Evolutionary conservation across 345 rosid species (phyloP), one percentile per base, ranked within the genome.

Genomic region (Capsella bursapastoris): DNA sequence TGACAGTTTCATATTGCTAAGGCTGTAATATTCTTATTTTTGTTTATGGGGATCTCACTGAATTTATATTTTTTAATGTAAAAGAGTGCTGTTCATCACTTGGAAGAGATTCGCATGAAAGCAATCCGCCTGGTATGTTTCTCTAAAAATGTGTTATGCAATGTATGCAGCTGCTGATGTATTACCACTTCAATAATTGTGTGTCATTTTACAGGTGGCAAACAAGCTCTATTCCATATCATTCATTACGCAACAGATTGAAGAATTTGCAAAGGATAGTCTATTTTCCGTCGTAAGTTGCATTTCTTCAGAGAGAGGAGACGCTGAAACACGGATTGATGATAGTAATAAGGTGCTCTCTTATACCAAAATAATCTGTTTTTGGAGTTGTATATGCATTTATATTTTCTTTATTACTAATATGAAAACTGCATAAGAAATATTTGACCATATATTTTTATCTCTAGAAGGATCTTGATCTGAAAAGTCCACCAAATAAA

Each of bases 91-190:
- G 92, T 90, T 89, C 96, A 95, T 85, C 86, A 80, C 75, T 81
- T 70, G 84, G 99, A 92, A 87, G 99, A 92, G 82, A 93, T 92
- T 66, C 97, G 97, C 68, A 90, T 89, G 99, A 95, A 90, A 87
- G 99, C 99, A 50, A 92, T 90, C 67, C 96, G 97, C 51, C 84
- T 95, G 96, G 99, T 95, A 87, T 66, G 77, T 51, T 37, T 74
- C 38, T 14, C 18, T 62, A 72, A 1, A 63, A 72, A 58, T 71
- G 68, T 76, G 55, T 5, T 14, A 66, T 51, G 14, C 41, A 32
- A 12, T 64, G 53, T 51, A 35, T 60, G 14, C 41, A 3, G 29
- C 57, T 58, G 25, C 31, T 58, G 48, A 41, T 57, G 50, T 43
- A 16, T 71, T 50, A 56, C 37, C 62, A 59, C 44, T 43, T 53